Evolutionary conservation across 192 early-diverging fungal species (phyloP).

Genomic region (Cladochytrium replicatum): DNA sequence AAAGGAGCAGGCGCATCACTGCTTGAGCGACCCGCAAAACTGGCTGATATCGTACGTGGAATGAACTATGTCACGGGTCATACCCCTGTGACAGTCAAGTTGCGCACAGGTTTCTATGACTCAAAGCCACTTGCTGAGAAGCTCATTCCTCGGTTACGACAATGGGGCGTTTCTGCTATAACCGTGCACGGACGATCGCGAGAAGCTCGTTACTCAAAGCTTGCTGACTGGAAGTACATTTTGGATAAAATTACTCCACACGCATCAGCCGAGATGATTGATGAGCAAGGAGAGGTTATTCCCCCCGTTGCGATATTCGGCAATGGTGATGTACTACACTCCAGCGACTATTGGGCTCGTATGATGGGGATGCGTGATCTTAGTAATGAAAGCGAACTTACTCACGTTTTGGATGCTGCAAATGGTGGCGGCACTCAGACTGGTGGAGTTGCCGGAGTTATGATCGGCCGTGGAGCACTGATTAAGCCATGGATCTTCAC

Average conservation of each 20-base stretch:
- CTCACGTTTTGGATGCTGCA: neutral
- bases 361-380: too few species aligned
- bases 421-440: too few species aligned
- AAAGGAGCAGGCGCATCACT: constrained; percentile 77
- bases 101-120: constrained; percentile 65
- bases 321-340: neutral
- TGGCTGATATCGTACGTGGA: constrained; percentile 67
- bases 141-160: constrained; percentile 58
- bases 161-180: constrained; percentile 49
- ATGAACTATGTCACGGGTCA: constrained; percentile 58
- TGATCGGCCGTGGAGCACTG: constrained; percentile 86
- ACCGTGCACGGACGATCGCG: constrained; percentile 88
- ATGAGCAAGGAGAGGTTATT: too few species aligned
- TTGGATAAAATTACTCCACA: too few species aligned
- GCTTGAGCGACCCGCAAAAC: constrained; percentile 50
- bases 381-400: too few species aligned
- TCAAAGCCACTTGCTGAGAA: constrained; percentile 57
- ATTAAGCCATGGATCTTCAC: constrained; percentile 98
- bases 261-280: too few species aligned
- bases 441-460: constrained; percentile 78
- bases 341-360: neutral
- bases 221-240: constrained; percentile 92
- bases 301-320: constrained; percentile 25
- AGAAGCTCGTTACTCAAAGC: constrained; percentile 82
- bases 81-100: constrained; percentile 85